phyloP scores from a whole-genome alignment of 2,329 filamentous ascomycete species.

The Pseudocercospora pini-densiflorae region DNA sequence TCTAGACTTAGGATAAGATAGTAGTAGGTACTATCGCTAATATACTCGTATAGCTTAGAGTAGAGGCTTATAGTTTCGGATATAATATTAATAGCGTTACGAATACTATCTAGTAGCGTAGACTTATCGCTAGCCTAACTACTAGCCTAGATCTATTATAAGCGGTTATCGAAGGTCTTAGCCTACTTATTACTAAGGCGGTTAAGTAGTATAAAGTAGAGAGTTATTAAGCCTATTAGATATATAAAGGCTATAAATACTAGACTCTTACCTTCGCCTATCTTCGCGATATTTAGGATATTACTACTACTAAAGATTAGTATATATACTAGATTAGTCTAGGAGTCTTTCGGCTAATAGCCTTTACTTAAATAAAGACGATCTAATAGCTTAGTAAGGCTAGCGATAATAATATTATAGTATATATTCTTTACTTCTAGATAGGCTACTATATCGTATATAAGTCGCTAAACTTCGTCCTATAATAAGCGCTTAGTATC shows the following conservation, averaged over 20 bases:
- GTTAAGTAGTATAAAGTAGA: neutral
- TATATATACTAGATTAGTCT: neutral
- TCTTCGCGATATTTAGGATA: neutral
- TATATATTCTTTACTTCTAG: neutral
- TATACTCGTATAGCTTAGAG: neutral
- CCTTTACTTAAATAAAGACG: neutral
- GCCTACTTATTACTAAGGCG: neutral
- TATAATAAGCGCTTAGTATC: too few species aligned
- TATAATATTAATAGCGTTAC: neutral
- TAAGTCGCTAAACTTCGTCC: neutral
- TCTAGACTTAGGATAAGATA: constrained; percentile 6
- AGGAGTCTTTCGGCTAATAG: neutral
- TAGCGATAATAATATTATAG: neutral
- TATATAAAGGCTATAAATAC: neutral
- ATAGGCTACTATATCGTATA: neutral
- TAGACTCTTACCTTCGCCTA: neutral
- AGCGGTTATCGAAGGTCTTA: too few species aligned
- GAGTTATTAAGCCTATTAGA: neutral
- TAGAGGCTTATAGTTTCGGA: neutral
- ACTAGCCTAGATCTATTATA: too few species aligned
- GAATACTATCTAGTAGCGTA: too few species aligned
- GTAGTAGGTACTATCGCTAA: neutral
- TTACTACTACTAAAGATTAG: neutral
- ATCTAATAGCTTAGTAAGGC: neutral
- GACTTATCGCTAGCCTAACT: too few species aligned